phyloP scores from a whole-genome alignment of 2,329 filamentous ascomycete genomes.

The Dactylonectria estremocensis region DNA sequence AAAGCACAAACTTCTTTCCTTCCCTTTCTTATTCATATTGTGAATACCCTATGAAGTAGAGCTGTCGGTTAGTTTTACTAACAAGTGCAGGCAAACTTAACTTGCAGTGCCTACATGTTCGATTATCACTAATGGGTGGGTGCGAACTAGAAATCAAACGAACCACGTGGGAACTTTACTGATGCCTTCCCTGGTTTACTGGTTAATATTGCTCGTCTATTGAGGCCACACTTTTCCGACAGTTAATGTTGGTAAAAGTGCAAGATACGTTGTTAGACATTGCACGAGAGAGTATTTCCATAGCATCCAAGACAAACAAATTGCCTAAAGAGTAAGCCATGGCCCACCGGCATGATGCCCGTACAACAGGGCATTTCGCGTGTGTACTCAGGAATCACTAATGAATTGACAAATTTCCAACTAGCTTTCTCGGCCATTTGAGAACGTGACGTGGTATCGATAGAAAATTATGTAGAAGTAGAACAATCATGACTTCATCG shows the following conservation, averaged over 20 bases:
- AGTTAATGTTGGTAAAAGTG: too few relatives aligned
- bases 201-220: too few relatives aligned
- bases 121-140: not conserved
- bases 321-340: not conserved
- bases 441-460: constrained; percentile 27
- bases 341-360: not conserved
- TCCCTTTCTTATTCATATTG: too few relatives aligned
- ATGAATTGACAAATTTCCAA: not conserved
- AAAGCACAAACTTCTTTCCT: too few relatives aligned
- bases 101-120: not conserved
- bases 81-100: not conserved
- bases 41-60: too few relatives aligned
- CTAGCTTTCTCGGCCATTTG: not conserved
- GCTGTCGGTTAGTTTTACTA: not conserved
- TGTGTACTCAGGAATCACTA: not conserved
- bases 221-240: too few relatives aligned
- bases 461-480: constrained; percentile 20
- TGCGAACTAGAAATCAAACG: not conserved
- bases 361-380: not conserved
- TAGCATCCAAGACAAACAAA: not conserved
- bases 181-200: too few relatives aligned
- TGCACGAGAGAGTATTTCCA: not conserved
- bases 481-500: constrained; percentile 66
- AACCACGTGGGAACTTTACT: not conserved
- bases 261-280: too few relatives aligned